These are phyloP conservation scores for Dactylellina sp. DNA, from an alignment of 2,329 filamentous ascomycete species.

Conservation along the genomic window DNA sequence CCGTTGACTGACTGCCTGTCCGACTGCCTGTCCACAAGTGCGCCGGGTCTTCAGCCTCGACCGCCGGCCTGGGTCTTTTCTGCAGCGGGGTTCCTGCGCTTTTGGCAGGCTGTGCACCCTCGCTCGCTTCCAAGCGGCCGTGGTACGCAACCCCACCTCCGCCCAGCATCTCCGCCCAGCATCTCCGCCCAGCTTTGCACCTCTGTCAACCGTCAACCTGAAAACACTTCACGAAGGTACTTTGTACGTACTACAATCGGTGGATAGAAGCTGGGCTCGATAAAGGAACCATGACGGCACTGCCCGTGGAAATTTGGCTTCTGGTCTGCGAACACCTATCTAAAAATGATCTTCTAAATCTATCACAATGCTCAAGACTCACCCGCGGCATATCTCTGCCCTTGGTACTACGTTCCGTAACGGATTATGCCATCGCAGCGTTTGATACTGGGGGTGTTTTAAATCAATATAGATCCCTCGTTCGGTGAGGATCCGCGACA, in stretches of 20 bases:
- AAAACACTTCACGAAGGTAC: too few species aligned
- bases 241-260: background rate
- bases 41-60: conserved; percentile 51
- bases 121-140: background rate
- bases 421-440: background rate
- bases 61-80: too few species aligned
- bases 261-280: background rate
- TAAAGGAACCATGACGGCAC: background rate
- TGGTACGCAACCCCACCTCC: too few species aligned
- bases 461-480: background rate
- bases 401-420: background rate
- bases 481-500: background rate
- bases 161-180: too few species aligned
- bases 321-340: background rate
- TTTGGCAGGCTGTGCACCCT: conserved; percentile 21
- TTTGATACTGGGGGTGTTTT: background rate
- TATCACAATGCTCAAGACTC: background rate
- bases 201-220: too few species aligned
- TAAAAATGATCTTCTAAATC: background rate
- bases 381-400: background rate
- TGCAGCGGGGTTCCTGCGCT: conserved; percentile 8
- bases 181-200: too few species aligned
- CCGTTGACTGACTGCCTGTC: background rate
- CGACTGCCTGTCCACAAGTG: background rate
- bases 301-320: background rate